Evolutionary conservation across 2,329 filamentous ascomycete genomes (phyloP).

Genomic region (Sporothrix schenckii): DNA sequence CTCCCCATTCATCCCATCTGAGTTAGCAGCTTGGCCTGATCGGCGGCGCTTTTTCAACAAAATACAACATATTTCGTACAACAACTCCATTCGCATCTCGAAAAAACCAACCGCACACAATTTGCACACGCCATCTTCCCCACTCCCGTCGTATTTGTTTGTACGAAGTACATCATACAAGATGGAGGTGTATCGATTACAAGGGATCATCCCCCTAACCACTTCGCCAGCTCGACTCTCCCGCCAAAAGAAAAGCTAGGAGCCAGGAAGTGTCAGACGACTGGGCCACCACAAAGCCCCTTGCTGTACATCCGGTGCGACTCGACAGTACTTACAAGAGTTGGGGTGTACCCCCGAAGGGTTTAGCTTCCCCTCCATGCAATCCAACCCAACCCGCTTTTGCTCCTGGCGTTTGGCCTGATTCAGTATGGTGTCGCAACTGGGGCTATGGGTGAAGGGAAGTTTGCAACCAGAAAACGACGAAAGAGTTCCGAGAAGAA

Average conservation of each 20-base stretch:
- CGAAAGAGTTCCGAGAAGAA: neutral
- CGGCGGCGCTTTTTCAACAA: neutral
- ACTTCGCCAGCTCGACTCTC: neutral
- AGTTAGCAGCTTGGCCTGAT: slow-evolving; percentile 23
- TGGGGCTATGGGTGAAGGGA: slow-evolving; percentile 30
- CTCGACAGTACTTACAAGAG: neutral
- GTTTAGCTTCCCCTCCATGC: neutral
- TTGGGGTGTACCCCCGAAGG: slow-evolving; percentile 2
- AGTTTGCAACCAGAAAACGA: neutral
- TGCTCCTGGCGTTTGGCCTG: neutral
- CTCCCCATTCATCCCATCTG: neutral
- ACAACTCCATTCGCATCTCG: no score
- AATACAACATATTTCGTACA: no score
- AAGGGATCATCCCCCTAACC: slow-evolving; percentile 4
- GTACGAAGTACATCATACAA: neutral
- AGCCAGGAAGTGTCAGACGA: neutral
- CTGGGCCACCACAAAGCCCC: neutral
- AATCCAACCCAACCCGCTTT: neutral
- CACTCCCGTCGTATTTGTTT: neutral
- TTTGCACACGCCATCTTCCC: slow-evolving; percentile 12
- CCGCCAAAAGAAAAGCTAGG: neutral
- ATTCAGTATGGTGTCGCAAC: slow-evolving; percentile 18
- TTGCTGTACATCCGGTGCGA: slow-evolving; percentile 11
- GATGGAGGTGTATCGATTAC: neutral
- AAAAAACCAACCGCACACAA: neutral